Base-by-base conservation (phyloP, 2,329 filamentous ascomycete species). In the Cercospora zeae-maydis region DNA sequence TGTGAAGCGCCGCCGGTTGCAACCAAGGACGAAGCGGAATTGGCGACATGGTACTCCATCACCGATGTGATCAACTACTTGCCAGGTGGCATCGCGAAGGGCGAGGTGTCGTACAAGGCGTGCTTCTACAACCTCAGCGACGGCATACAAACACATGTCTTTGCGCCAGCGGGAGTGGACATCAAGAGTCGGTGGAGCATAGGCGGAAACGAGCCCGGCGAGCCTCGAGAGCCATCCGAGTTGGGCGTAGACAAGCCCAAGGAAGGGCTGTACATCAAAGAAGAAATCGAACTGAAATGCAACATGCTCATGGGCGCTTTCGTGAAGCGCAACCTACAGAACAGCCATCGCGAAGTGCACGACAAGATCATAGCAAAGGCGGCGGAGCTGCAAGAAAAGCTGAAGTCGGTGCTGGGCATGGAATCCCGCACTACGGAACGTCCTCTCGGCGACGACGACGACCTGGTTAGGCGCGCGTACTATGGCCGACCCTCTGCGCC, bases 121-220 rank as follows among this genome's bases (percentile, higher is more conserved):
- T 91, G 89, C 70, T 96, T 96, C 74, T 85, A 91, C 76, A 85
- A 96, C 72, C 80, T 91, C 19, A 80, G 86, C 3, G 80, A 84
- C 61, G 91, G 92, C 4, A 76, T 96, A 30, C 87, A 92, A 77
- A 96, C 91, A 13, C 92, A 96, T 74, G 87, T 88, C 70, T 93
- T 92, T 72, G 92, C 91, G 3, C 91, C 92, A 0, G 84, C 92
- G 72, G 91, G 91, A 10, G 83, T 96, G 58, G 87, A 95, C 65
- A 89, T 96, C 69, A 86, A 86, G 63, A 88, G 86, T 54, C 89
- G 88, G 76, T 96, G 91, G 91, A 96, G 91, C 89, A 80, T 96
- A 3, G 86, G 85, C 51, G 92, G 92, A 9, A 86, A 84, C 9
- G 78, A 90, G 45, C 87, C 88, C 0, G 89, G 88, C 16, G 91